Conservation (phyloP, 1,139 yeast genomes). For the Kodamaea plutei region DNA sequence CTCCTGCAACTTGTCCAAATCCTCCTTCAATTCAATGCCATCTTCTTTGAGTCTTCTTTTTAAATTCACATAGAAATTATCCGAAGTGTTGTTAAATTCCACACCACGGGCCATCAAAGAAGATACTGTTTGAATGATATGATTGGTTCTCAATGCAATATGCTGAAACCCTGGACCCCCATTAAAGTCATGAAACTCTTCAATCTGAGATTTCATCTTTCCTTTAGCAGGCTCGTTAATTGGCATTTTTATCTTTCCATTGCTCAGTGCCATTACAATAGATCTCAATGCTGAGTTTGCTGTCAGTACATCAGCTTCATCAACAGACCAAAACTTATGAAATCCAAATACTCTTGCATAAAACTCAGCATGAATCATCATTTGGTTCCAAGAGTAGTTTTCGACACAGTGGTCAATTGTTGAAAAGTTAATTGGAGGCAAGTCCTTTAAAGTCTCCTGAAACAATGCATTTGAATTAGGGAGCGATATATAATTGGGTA, state of each 20-base stretch:
- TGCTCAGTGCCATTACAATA: slow-evolving; percentile 69
- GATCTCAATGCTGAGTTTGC: slow-evolving; percentile 66
- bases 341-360: slow-evolving; percentile 67
- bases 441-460: slow-evolving; percentile 4
- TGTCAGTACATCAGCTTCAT: slow-evolving; percentile 68
- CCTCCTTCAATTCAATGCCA: slow-evolving; percentile 44
- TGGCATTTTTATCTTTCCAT: slow-evolving; percentile 71
- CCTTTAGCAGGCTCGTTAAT: slow-evolving; percentile 80
- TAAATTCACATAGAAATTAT: slow-evolving; percentile 51
- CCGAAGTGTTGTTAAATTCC: slow-evolving; percentile 61
- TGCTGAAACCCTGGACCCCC: slow-evolving; percentile 85
- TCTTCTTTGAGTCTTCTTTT: slow-evolving; percentile 34
- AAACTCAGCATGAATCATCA: slow-evolving; percentile 53
- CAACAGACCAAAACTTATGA: slow-evolving; percentile 80
- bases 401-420: slow-evolving; percentile 76
- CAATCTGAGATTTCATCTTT: slow-evolving; percentile 66
- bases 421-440: slow-evolving; percentile 19
- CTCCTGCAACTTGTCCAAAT: slow-evolving; percentile 33
- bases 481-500: slow-evolving; percentile 51
- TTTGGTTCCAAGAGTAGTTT: slow-evolving; percentile 66
- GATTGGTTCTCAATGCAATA: slow-evolving; percentile 60
- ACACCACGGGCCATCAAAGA: slow-evolving; percentile 56
- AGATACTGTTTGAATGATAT: slow-evolving; percentile 57
- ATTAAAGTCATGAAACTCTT: slow-evolving; percentile 71
- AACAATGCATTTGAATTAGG: slow-evolving; percentile 2